Conservation (phyloP, 495 filamentous ascomycete species). For the Penicillium turbatum region DNA sequence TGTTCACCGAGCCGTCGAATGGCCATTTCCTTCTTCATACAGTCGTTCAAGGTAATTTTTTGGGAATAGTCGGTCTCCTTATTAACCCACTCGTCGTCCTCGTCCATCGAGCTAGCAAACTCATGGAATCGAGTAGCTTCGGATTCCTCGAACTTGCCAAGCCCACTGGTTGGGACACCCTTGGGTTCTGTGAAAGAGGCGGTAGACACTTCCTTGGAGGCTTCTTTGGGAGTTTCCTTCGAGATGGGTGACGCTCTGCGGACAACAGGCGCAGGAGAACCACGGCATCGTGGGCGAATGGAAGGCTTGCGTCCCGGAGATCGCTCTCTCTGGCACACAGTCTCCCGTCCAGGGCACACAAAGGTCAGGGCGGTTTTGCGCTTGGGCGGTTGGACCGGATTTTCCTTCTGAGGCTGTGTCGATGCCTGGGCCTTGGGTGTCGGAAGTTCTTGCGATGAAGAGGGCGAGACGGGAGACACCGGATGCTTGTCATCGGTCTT, state of each 20-base stretch:
- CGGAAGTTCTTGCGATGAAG: constrained; percentile 9
- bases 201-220: constrained; percentile 3
- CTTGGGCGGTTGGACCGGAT: constrained; percentile 36
- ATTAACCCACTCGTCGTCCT: constrained; percentile 83
- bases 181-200: constrained; percentile 10
- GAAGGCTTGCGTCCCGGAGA: constrained; percentile 27
- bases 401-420: constrained; percentile 10
- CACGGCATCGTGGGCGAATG: constrained; percentile 40
- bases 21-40: constrained; percentile 81
- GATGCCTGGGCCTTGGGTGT: constrained; percentile 4
- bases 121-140: constrained; percentile 84
- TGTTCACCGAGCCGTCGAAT: constrained; percentile 87
- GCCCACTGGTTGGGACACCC: constrained; percentile 38
- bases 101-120: constrained; percentile 75
- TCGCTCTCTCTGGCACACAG: constrained; percentile 28
- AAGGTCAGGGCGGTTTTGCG: constrained; percentile 57
- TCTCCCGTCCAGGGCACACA: constrained; percentile 52
- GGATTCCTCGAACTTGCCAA: constrained; percentile 57
- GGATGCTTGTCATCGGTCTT: constrained; percentile 26
- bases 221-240: constrained; percentile 8
- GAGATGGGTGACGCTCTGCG: constrained; percentile 42
- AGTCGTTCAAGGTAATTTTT: constrained; percentile 83
- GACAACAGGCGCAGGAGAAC: constrained; percentile 45
- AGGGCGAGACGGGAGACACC: constrained; percentile 16
- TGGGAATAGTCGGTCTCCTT: constrained; percentile 57